phyloP scores from a whole-genome alignment of 768 basidiomycete genomes.

The Termitomyces sp. region DNA sequence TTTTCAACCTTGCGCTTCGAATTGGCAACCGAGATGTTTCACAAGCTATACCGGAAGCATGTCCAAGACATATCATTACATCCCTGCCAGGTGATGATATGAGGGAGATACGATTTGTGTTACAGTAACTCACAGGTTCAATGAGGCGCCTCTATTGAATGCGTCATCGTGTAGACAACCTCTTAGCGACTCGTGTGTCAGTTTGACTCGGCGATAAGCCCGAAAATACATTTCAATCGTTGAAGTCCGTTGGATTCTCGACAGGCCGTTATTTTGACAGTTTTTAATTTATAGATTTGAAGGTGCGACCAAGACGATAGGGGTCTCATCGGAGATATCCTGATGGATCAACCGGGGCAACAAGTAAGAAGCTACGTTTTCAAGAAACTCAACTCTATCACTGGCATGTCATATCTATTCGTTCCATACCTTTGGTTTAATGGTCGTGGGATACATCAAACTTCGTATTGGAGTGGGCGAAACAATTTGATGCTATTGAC shows the following conservation, averaged over 20 bases:
- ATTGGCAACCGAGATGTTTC: not conserved
- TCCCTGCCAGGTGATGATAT: not conserved
- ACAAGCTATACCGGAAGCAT: not conserved
- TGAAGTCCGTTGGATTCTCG: not conserved
- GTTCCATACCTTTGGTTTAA: not conserved
- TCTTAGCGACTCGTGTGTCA: not conserved
- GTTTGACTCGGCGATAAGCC: not conserved
- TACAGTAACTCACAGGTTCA: no score
- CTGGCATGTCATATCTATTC: not conserved
- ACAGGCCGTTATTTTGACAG: not conserved
- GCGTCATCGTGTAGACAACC: no score
- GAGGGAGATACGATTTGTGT: not conserved
- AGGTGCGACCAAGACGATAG: not conserved
- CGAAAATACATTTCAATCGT: not conserved
- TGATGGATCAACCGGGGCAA: not conserved
- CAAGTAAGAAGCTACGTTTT: not conserved
- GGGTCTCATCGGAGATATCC: not conserved
- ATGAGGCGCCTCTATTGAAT: no score
- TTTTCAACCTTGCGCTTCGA: not conserved
- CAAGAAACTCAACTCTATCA: not conserved
- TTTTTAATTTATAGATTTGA: no score
- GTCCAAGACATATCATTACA: not conserved
- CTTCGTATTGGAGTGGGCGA: not conserved
- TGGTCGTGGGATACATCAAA: not conserved
- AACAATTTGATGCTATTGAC: not conserved